Evolutionary conservation across 202 grass and related monocot genomes (phyloP).

Genomic region (Setaria italica): DNA sequence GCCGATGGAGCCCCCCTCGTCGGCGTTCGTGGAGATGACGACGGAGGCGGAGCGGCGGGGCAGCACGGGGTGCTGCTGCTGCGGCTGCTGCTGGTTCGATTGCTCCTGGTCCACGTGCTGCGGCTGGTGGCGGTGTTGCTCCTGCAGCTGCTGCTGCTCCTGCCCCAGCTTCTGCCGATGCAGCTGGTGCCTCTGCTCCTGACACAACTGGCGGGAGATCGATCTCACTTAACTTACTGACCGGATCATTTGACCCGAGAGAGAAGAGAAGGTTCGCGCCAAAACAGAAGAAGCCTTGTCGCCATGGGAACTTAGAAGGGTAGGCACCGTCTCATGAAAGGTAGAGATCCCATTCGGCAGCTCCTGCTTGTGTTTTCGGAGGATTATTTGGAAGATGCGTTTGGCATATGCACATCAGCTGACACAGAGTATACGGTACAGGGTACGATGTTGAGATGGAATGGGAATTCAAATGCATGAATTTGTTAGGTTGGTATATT

Average conservation of each 20-base stretch:
- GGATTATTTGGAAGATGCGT: neutral
- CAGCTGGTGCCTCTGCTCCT: constrained; percentile 52
- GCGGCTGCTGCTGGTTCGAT: constrained; percentile 54
- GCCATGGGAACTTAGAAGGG: constrained; percentile 1
- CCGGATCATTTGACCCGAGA: neutral
- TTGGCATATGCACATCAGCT: neutral
- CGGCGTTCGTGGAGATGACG: constrained; percentile 57
- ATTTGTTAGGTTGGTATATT: neutral
- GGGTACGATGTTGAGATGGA: constrained; percentile 42
- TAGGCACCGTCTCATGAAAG: constrained; percentile 28
- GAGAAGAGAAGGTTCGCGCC: constrained; percentile 5
- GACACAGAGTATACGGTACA: constrained; percentile 1
- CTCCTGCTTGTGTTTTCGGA: constrained; percentile 41
- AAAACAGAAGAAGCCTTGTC: neutral
- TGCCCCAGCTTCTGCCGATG: constrained; percentile 43
- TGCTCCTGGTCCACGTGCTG: constrained; percentile 48
- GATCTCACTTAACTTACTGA: neutral
- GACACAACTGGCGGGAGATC: constrained; percentile 33
- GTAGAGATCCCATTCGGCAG: constrained; percentile 5
- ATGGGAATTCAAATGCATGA: neutral
- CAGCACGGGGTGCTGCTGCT: constrained; percentile 42
- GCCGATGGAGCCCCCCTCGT: neutral
- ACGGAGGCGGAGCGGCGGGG: constrained; percentile 51
- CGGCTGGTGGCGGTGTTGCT: constrained; percentile 40
- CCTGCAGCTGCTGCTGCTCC: constrained; percentile 16